A percentile compares a stretch with the other conserved stretches of the same genome.
These are phyloP conservation scores for Clarireedia hainanense DNA, from an alignment of 2,329 filamentous ascomycete genomes.

Conservation along the genomic window DNA sequence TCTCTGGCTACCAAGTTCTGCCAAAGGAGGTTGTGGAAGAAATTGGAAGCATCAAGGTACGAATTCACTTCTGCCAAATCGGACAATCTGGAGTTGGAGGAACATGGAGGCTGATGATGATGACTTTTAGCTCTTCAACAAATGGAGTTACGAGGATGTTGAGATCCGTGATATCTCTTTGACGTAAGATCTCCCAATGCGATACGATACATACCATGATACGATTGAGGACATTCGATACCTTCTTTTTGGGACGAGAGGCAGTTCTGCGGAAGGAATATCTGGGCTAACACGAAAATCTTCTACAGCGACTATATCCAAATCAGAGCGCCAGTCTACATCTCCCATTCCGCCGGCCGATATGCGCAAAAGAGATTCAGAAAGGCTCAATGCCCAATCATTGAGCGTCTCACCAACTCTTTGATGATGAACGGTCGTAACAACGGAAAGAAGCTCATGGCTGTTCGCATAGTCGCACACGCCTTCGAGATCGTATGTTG, in stretches of 20 bases:
- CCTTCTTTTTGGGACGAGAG: conserved; percentile 7
- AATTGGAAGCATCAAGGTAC: conserved; percentile 87
- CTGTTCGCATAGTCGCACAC: conserved; percentile 98
- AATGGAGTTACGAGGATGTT: conserved; percentile 97
- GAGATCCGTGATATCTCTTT: conserved; percentile 99
- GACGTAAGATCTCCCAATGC: conserved; percentile 64
- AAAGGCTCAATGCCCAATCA: conserved; percentile 99
- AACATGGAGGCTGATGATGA: conserved; percentile 7
- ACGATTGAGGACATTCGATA: not conserved
- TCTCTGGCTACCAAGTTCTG: conserved; percentile 68
- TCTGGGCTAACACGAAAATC: conserved; percentile 8
- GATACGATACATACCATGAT: not conserved
- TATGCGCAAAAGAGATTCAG: conserved; percentile 99
- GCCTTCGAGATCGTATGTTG: conserved; percentile 95
- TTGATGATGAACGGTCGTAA: conserved; percentile 99
- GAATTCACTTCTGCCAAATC: not conserved
- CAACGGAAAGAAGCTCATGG: conserved; percentile 99
- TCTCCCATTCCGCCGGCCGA: conserved; percentile 96
- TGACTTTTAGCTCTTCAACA: conserved; percentile 66
- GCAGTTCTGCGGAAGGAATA: conserved; percentile 20
- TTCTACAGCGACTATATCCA: conserved; percentile 92
- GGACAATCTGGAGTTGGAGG: conserved; percentile 1
- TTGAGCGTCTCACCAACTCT: conserved; percentile 99
- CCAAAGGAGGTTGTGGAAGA: conserved; percentile 88
- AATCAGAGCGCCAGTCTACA: conserved; percentile 97